Evolutionary conservation across 2,329 filamentous ascomycete species (phyloP), one percentile per base, ranked within the genome.

Genomic region (Fusarium aywerte): DNA sequence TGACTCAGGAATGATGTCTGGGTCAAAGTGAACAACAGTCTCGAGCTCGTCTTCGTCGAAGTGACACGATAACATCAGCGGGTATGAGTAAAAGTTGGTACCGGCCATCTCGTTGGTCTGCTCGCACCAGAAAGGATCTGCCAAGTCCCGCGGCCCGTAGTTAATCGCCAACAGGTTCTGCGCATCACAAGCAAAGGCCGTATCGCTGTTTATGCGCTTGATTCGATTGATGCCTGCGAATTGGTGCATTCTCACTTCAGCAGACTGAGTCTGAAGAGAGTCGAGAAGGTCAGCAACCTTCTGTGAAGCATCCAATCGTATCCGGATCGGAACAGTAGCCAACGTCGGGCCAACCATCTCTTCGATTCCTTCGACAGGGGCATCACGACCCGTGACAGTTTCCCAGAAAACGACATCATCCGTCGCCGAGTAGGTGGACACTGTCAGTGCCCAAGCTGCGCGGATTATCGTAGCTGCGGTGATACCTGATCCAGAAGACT

Each of bases 81-180:
- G 65, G 18, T 72, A 72, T 1, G 70, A 71, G 5, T 72, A 72
- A 21, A 72, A 72, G 23, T 72, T 72, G 1, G 69, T 71, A 4
- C 69, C 70, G 2, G 56, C 70, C 69, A 72, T 72, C 48, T 70
- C 67, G 4, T 65, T 67, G 0, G 57, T 60, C 18, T 71, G 45
- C 31, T 72, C 65, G 2, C 57, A 33, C 69, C 69, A 72, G 15
- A 71, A 71, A 0, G 40, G 0, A 50, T 69, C 65, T 0, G 15
- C 27, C 4, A 47, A 58, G 2, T 55, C 16, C 16, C 63, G 47
- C 1, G 52, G 4, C 5, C 58, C 68, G 2, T 70, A 55, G 42
- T 71, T 71, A 8, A 71, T 71, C 2, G 69, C 58, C 51, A 71
- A 3, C n/a, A 71, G 61, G 15, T 71, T 71, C 39, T 71, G 69